A percentile compares a stretch with the other conserved stretches of the same genome.
Conservation (phyloP, 495 filamentous ascomycete genomes). For the Daldinia grandis region DNA sequence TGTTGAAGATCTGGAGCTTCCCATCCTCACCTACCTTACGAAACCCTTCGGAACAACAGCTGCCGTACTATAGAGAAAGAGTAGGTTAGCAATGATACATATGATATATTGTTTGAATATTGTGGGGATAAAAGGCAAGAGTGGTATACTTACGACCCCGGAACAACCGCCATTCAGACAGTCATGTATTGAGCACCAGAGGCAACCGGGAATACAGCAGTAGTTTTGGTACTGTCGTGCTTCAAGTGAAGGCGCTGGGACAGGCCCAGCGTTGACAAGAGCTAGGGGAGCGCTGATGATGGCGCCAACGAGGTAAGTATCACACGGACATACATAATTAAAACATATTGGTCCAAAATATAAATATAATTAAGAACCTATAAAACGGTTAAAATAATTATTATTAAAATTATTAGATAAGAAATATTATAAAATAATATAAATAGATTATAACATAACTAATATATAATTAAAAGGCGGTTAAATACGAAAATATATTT, state of each 20-base stretch:
- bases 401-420: no score
- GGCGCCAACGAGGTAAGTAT: background rate
- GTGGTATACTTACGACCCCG: background rate
- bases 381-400: no score
- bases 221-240: background rate
- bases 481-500: no score
- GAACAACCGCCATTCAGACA: background rate
- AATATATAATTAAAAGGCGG: no score
- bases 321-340: no score
- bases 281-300: background rate
- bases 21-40: background rate
- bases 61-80: background rate
- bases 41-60: background rate
- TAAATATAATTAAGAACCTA: no score
- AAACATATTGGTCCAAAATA: background rate
- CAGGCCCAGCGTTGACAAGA: background rate
- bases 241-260: background rate
- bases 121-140: background rate
- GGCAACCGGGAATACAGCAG: constrained; percentile 11
- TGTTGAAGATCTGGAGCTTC: background rate
- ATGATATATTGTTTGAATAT: background rate
- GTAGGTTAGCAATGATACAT: background rate
- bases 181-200: background rate
- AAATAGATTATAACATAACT: no score
- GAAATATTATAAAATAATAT: no score